Evolutionary conservation across 1,284 basidiomycete genomes (phyloP), one percentile per base, ranked within the genome.

Genomic region (Trametes hirsuta): DNA sequence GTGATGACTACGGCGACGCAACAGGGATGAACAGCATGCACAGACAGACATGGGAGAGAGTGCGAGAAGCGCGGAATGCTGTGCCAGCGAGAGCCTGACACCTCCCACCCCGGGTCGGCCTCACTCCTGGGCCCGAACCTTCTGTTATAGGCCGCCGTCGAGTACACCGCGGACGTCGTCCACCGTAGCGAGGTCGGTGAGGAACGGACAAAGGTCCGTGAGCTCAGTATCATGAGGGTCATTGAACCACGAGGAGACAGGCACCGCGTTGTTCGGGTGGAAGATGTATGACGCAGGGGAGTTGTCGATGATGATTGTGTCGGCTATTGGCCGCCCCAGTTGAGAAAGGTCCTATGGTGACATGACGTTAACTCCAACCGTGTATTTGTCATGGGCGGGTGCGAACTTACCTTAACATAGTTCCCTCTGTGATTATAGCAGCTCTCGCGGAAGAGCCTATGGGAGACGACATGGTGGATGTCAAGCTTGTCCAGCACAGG

Each of bases 351-450:
- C 97, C 94, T 97, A 25, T 18, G 11, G 70, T 10, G 65, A 47
- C 44, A 64, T 45, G 45, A 51, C 41, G 55, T 52, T 40, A 49
- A 35, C 47, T 49, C 53, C 59, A 53, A 15, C 25, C 42, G 51
- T 54, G 40, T n/a, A 30, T 15, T n/a, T 2, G 9, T 30, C 48
- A 10, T 40, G 39, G 18, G 51, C 40, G 49, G 24, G 37, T 40
- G 22, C 15, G 52, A 66, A 90, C 92, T 49, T 67, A 95, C 94
- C 85, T 99, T 99, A 76, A 99, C 97, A 74, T 98, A 99, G 79
- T 97, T 99, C 55, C 97, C 97, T 76, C 93, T 92, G 78, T 99
- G 97, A 74, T 98, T 98, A 77, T 98, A 98, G 77, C 97, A 99
- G 71, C 94, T 96, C 79, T 99, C 97, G 60, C 97, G 84, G 87